phyloP scores from a whole-genome alignment of 345 rosid species.

The Excoecaria cochinchinensis region DNA sequence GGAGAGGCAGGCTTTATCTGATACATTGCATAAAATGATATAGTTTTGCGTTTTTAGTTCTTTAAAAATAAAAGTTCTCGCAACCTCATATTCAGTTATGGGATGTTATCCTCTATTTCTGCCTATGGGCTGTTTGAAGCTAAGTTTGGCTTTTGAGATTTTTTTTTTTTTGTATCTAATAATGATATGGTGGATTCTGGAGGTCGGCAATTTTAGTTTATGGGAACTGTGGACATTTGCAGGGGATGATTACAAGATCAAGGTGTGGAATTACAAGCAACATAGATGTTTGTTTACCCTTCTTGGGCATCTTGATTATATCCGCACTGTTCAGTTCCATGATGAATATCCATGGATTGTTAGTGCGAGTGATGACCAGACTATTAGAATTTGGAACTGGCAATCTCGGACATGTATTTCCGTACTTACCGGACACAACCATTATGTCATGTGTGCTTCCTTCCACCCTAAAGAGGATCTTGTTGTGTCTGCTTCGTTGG shows the following conservation, averaged over 20 bases:
- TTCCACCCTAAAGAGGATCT: constrained; percentile 98
- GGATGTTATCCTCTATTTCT: too few relatives aligned
- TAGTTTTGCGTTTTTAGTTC: too few relatives aligned
- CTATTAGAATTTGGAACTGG: constrained; percentile 99
- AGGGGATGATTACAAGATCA: constrained; percentile 98
- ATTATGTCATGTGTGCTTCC: constrained; percentile 98
- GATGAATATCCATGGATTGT: constrained; percentile 98
- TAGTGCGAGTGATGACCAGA: constrained; percentile 98
- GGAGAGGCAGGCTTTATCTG: too few relatives aligned
- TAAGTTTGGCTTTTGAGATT: too few relatives aligned
- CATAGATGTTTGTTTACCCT: constrained; percentile 91
- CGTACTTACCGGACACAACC: constrained; percentile 95
- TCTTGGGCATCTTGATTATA: constrained; percentile 96
- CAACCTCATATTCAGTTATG: too few relatives aligned
- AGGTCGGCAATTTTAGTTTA: too few relatives aligned
- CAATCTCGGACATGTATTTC: constrained; percentile 95
- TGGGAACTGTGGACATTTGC: constrained; percentile 17
- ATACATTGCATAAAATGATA: too few relatives aligned
- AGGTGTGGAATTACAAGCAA: constrained; percentile 94
- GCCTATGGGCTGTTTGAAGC: too few relatives aligned
- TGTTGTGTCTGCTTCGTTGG: constrained; percentile 92
- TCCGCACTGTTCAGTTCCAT: constrained; percentile 95
- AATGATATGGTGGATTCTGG: too few relatives aligned
- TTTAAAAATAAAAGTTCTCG: too few relatives aligned
- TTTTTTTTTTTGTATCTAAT: too few relatives aligned